Conservation (phyloP, 306 rosid genomes). For the Vigna angularis region DNA sequence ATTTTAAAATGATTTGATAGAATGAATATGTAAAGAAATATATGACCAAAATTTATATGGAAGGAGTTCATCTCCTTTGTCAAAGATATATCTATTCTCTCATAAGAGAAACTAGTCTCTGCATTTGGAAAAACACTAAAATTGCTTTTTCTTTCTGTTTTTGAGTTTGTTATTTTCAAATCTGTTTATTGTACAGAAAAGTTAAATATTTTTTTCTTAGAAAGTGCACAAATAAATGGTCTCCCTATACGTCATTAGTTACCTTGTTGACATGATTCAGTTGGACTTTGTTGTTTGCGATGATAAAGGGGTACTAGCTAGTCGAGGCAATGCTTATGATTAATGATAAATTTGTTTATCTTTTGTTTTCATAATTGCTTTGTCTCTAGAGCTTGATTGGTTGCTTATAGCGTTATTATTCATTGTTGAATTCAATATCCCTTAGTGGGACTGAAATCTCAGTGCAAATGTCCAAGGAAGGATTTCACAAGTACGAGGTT, state of each 20-base stretch:
- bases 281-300: conserved; percentile 18
- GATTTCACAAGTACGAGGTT: conserved; percentile 8
- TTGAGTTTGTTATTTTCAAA: too few species aligned
- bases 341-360: too few species aligned
- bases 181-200: too few species aligned
- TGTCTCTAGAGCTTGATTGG: too few species aligned
- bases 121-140: not conserved
- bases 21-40: not conserved
- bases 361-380: too few species aligned
- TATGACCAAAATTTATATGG: not conserved
- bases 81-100: conserved; percentile 3
- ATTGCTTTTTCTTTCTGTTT: not conserved
- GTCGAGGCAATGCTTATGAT: too few species aligned
- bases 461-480: conserved; percentile 14
- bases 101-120: conserved; percentile 10
- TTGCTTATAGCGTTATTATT: too few species aligned
- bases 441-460: conserved; percentile 22
- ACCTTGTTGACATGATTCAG: conserved; percentile 9
- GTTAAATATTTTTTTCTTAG: too few species aligned
- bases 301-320: conserved; percentile 3
- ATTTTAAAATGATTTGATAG: conserved; percentile 4
- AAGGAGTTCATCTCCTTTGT: conserved; percentile 26
- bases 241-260: not conserved
- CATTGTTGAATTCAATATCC: too few species aligned
- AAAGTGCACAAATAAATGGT: too few species aligned